A percentile compares a stretch with the other conserved stretches of the same genome.
phyloP scores from a whole-genome alignment of 2,329 filamentous ascomycete genomes.

The Coleophoma eucalyptorum region DNA sequence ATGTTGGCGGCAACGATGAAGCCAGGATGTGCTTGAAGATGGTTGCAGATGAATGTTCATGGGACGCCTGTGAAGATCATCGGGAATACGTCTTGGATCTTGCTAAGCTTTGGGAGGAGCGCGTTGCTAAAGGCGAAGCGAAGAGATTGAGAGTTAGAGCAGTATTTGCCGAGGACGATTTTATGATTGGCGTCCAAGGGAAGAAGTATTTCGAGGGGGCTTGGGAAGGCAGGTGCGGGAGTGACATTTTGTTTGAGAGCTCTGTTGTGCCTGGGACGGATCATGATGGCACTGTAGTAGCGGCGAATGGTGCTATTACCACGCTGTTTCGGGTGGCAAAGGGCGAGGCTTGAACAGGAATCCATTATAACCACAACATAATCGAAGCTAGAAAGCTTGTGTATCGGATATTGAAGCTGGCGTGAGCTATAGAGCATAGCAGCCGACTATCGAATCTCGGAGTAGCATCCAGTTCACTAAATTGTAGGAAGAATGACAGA shows the following conservation, averaged over 20 bases:
- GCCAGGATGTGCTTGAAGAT: constrained; percentile 21
- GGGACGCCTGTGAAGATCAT: constrained; percentile 16
- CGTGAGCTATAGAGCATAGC: too few species aligned
- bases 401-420: too few species aligned
- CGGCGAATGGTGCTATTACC: too few species aligned
- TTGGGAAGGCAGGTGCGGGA: constrained; percentile 27
- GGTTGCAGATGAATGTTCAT: constrained; percentile 7
- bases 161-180: constrained; percentile 32
- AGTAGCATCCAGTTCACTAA: too few species aligned
- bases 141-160: constrained; percentile 14
- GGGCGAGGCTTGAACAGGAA: too few species aligned
- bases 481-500: too few species aligned
- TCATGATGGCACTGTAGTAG: constrained; percentile 30
- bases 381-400: too few species aligned
- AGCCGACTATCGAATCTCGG: too few species aligned
- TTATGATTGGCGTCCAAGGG: constrained; percentile 37
- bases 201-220: constrained; percentile 37
- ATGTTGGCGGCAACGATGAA: constrained; percentile 23
- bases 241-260: constrained; percentile 30
- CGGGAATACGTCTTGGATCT: constrained; percentile 11
- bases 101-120: constrained; percentile 12
- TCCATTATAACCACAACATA: too few species aligned
- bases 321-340: too few species aligned
- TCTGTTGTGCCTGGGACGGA: constrained; percentile 27
- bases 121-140: constrained; percentile 3